phyloP scores from a whole-genome alignment of 768 basidiomycete genomes.

The Leccinum imitatum region DNA sequence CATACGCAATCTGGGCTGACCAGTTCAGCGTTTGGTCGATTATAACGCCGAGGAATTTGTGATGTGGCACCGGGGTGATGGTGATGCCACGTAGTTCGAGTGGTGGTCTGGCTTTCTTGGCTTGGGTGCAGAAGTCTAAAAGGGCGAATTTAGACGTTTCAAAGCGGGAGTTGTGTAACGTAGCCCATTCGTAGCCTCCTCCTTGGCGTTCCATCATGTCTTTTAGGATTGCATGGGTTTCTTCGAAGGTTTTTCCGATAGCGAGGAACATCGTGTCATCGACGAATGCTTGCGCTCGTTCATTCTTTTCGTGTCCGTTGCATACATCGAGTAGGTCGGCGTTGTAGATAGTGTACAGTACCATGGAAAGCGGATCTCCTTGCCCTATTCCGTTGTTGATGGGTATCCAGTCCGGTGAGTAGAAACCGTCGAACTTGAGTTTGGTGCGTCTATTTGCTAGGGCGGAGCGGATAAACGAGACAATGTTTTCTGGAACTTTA shows the following conservation, averaged over 20 bases:
- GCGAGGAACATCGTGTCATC: not conserved
- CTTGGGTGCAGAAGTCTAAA: not conserved
- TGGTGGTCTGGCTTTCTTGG: not conserved
- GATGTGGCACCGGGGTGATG: not conserved
- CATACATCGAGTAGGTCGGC: not conserved
- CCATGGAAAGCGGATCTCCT: too few species aligned
- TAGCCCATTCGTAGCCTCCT: not conserved
- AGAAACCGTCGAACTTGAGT: not conserved
- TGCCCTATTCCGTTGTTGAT: too few species aligned
- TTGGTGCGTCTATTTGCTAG: too few species aligned
- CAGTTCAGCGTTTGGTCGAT: not conserved
- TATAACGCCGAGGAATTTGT: slow-evolving; percentile 1
- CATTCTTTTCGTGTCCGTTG: not conserved
- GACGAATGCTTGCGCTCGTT: not conserved
- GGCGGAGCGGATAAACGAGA: too few species aligned
- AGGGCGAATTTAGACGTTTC: not conserved
- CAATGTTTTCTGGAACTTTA: too few species aligned
- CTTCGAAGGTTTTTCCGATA: not conserved
- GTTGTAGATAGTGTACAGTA: not conserved
- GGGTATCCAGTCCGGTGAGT: not conserved
- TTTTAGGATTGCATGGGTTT: not conserved
- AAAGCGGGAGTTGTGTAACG: not conserved
- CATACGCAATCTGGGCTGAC: not conserved
- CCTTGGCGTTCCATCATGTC: not conserved
- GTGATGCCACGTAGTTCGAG: not conserved